Percentiles rank a stretch among this genome's conserved stretches.
phyloP scores from a whole-genome alignment of 352 stramenopile species.

The Globisporangium irregulare region DNA sequence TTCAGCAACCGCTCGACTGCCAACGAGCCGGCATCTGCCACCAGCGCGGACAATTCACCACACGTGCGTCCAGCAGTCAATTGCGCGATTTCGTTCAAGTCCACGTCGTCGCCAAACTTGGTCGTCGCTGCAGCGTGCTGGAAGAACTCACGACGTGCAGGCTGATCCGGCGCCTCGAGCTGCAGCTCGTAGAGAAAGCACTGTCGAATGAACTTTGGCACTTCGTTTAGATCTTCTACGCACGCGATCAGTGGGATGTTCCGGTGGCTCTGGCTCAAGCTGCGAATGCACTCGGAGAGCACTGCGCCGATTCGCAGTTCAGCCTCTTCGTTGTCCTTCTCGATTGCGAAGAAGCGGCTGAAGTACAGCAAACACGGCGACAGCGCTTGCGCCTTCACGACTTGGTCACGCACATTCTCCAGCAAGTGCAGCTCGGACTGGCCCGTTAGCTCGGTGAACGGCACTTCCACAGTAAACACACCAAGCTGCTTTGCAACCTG shows the following conservation, averaged over 20 bases:
- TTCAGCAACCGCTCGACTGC: constrained; percentile 46
- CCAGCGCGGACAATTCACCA: constrained; percentile 63
- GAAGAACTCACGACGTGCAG: constrained; percentile 53
- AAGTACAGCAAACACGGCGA: constrained; percentile 81
- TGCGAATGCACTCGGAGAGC: constrained; percentile 63
- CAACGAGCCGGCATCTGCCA: constrained; percentile 55
- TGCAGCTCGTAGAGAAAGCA: constrained; percentile 79
- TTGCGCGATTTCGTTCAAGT: constrained; percentile 59
- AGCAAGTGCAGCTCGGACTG: constrained; percentile 70
- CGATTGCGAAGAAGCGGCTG: constrained; percentile 69
- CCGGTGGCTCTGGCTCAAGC: constrained; percentile 40
- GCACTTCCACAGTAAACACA: constrained; percentile 67
- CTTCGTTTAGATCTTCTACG: constrained; percentile 72
- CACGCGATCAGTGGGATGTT: constrained; percentile 74
- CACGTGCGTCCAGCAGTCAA: constrained; percentile 70
- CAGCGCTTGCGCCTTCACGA: constrained; percentile 62
- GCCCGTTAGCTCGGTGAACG: constrained; percentile 73
- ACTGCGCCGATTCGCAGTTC: constrained; percentile 60
- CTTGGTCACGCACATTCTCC: constrained; percentile 70
- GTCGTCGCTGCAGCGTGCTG: constrained; percentile 36
- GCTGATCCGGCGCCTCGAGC: constrained; percentile 58
- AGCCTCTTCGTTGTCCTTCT: constrained; percentile 77
- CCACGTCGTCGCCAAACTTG: constrained; percentile 41
- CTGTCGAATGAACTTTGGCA: constrained; percentile 79
- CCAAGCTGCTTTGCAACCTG: constrained; percentile 65